Evolutionary conservation across 169 alveolate genomes (phyloP).

Genomic region (Eimeria sp.): DNA sequence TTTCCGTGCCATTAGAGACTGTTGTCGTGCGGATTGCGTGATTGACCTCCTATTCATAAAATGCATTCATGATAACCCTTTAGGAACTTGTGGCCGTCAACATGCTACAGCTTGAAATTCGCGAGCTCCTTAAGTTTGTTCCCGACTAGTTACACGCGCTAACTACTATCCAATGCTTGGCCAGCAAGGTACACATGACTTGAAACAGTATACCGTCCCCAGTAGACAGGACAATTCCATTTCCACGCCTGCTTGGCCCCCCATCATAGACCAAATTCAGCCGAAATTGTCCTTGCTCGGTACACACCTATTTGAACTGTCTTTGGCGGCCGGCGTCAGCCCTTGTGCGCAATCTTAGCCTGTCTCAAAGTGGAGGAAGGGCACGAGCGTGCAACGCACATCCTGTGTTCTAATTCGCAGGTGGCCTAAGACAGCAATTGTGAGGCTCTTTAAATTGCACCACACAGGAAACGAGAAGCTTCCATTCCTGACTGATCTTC

Average conservation of each 20-base stretch:
- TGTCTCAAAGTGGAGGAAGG: too few species aligned
- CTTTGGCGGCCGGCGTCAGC: too few species aligned
- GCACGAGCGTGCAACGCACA: neutral
- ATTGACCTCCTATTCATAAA: too few species aligned
- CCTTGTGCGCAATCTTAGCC: too few species aligned
- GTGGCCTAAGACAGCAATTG: neutral
- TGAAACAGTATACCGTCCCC: neutral
- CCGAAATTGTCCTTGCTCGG: neutral
- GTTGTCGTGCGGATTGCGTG: too few species aligned
- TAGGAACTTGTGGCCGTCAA: too few species aligned
- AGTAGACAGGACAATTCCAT: neutral
- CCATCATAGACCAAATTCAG: neutral
- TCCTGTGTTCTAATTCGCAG: neutral
- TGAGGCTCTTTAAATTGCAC: neutral
- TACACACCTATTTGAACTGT: too few species aligned
- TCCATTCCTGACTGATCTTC: neutral
- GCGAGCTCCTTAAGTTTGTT: neutral
- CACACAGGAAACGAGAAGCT: neutral
- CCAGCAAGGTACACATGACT: neutral
- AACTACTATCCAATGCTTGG: neutral
- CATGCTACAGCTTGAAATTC: too few species aligned
- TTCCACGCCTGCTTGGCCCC: neutral
- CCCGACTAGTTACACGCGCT: neutral
- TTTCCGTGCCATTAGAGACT: too few species aligned
- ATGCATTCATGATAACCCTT: neutral